Evolutionary conservation across 768 basidiomycete genomes (phyloP), one percentile per base, ranked within the genome.

Genomic region (Hericium coralloides): DNA sequence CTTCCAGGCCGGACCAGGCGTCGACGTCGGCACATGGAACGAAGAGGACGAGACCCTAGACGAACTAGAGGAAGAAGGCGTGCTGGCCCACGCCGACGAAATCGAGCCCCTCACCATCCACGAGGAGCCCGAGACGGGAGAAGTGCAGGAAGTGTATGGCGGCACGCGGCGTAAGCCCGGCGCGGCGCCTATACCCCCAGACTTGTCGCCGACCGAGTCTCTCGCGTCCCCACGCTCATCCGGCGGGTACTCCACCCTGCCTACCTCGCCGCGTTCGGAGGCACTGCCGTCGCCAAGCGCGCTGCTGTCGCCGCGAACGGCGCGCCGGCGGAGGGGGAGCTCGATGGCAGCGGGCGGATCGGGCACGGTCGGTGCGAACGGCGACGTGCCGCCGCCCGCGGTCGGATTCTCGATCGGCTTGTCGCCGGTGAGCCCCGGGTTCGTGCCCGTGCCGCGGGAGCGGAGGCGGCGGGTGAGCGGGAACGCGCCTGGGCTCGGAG

Each of bases 391-490:
- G 15, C 58, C 55, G 9, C 55, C 64, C 47, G 62, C 67, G 8
- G 60, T 65, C 4, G 88, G 86, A 7, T 83, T 90, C 70, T 83
- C 84, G 62, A 89, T 90, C 60, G 88, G 88, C 4, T 65, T 90
- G 41, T 87, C 85, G 23, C 84, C 88, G 15, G 71, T 85, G 55
- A 87, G 85, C 63, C 88, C 88, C 36, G 88, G 88, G n/a, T 90
- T 89, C 62, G 74, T 78, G n/a, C 76, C 87, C 49, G 73, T 82
- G 53, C 85, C 84, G 20, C 68, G 72, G 49, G 77, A 80, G 61
- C 69, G 82, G 62, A 70, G 79, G 60, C 68, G 81, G 60, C 69
- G 75, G 57, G 56, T 68, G 12, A 79, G 74, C 60, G 74, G 72
- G 37, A n/a, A n/a, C 49, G 52, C 41, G 26, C 58, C 54, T 20